Base-by-base conservation (phyloP, 108 stramenopile genomes). In the Aurantiochytrium sp. region DNA sequence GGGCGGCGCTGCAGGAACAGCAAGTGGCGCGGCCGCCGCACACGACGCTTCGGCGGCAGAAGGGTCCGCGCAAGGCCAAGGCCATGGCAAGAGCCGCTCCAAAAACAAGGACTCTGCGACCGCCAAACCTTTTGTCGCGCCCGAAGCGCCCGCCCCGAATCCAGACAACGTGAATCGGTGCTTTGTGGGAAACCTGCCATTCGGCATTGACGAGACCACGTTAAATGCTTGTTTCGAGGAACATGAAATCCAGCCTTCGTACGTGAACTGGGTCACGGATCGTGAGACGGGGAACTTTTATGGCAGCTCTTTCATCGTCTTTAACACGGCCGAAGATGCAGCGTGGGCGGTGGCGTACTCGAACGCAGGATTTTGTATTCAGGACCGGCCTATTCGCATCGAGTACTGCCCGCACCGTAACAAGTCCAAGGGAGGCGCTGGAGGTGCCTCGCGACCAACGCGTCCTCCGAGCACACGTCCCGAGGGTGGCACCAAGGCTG, bases 371-470 rank as follows among this genome's bases (percentile, higher is more conserved):
- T 89, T 90, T 23, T 90, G 95, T 88, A 69, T 97, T 44, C 95
- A 96, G 93, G 98, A 97, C 14, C 92, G 98, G n/a, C 96, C 98
- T 0, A 88, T 98, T 25, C 97, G 97, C 90, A 95, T 98, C 57
- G 96, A 97, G 87, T 97, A 95, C 88, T 95, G 95, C 94, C 95
- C 94, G 8, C 94, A 96, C 44, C 91, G 89, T 47, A 95, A 93
- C 76, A 91, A 93, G 90, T 94, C 93, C 10, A 93, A 95, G 51
- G 94, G 94, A 49, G 92, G 92, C 8, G 95, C 92, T 42, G 91
- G 90, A n/a, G 69, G 90, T 43, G 92, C 88, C 51, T 90, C 90
- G 72, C 91, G 92, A 19, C 91, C 72, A 42, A 5, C 57, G 5
- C 87, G 55, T 21, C 49, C 35, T n/a, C 51, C 44, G 8, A 58